These are phyloP conservation scores for Heterobasidion occidentale DNA, from an alignment of 1,284 basidiomycete genomes.

Conservation along the genomic window DNA sequence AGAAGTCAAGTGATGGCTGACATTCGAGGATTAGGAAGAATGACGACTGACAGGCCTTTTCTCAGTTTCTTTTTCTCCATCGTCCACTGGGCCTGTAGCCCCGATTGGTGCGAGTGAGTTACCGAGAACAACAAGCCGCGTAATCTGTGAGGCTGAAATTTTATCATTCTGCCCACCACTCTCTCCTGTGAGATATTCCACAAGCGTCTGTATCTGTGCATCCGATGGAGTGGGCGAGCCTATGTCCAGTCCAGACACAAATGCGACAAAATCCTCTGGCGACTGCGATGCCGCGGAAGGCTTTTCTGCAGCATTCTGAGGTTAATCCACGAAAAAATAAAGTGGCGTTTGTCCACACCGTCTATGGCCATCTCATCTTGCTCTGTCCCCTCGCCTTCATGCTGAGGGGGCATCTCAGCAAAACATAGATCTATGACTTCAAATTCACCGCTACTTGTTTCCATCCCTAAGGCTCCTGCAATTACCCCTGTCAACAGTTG, in stretches of 20 bases:
- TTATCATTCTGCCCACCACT: slow-evolving; percentile 64
- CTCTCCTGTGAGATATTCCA: slow-evolving; percentile 87
- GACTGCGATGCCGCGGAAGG: not conserved
- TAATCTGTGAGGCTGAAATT: slow-evolving; percentile 60
- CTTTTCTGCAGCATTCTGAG: not conserved
- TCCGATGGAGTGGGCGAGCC: slow-evolving; percentile 58
- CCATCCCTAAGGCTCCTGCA: slow-evolving; percentile 83
- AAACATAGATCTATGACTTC: slow-evolving; percentile 90
- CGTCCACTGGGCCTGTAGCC: slow-evolving; percentile 23
- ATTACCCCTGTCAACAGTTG: slow-evolving; percentile 87
- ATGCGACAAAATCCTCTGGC: slow-evolving; percentile 71
- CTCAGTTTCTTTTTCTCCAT: slow-evolving; percentile 53
- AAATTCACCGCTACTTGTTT: slow-evolving; percentile 87
- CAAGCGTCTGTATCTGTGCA: slow-evolving; percentile 70
- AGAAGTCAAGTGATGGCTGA: not conserved
- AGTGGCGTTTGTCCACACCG: slow-evolving; percentile 19
- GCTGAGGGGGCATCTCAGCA: slow-evolving; percentile 71
- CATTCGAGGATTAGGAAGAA: not conserved
- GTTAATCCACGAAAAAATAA: not conserved
- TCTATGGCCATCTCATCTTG: slow-evolving; percentile 32
- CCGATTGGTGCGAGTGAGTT: slow-evolving; percentile 65
- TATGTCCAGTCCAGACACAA: slow-evolving; percentile 79
- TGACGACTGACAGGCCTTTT: slow-evolving; percentile 47
- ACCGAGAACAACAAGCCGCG: slow-evolving; percentile 80
- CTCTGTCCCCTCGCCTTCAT: slow-evolving; percentile 22